Evolutionary conservation across 371 early-diverging fungal genomes (phyloP).

Genomic region (Syncephalastrum racemosum): DNA sequence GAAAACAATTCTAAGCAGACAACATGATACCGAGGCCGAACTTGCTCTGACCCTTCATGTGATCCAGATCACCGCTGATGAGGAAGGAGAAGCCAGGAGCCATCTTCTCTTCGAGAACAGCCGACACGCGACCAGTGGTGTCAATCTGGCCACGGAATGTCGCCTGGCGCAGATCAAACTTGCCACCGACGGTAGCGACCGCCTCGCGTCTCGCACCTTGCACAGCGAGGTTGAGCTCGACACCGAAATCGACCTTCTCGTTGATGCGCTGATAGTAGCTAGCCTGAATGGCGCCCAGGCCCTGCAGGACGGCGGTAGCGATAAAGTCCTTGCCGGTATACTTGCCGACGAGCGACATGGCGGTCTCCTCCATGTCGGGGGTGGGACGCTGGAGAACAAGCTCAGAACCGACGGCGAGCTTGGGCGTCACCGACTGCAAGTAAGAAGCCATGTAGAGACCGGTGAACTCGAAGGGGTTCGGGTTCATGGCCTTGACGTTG

Average conservation of each 20-base stretch:
- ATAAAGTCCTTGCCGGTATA: constrained; percentile 75
- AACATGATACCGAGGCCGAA: constrained; percentile 81
- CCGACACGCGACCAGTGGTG: constrained; percentile 83
- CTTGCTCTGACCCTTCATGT: constrained; percentile 86
- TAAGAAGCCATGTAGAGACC: constrained; percentile 87
- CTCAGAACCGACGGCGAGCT: constrained; percentile 88
- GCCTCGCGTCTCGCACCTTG: constrained; percentile 85
- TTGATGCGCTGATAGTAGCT: constrained; percentile 91
- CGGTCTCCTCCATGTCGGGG: constrained; percentile 81
- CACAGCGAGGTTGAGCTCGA: constrained; percentile 85
- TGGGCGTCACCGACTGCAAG: constrained; percentile 87
- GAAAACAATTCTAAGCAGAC: constrained; percentile 59
- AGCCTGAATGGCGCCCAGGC: constrained; percentile 81
- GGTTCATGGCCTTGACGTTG: constrained; percentile 93
- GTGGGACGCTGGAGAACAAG: constrained; percentile 83
- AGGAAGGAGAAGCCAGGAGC: constrained; percentile 92
- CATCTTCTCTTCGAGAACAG: constrained; percentile 93
- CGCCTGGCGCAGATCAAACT: constrained; percentile 91
- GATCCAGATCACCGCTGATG: constrained; percentile 94
- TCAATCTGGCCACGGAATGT: constrained; percentile 92
- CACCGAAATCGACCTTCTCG: constrained; percentile 91
- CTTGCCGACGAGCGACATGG: constrained; percentile 74
- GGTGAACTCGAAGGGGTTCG: constrained; percentile 86
- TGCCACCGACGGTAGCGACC: constrained; percentile 91
- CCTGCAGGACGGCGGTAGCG: constrained; percentile 83